Conservation (phyloP, 208 protist species). For the Porcisia hertigi region DNA sequence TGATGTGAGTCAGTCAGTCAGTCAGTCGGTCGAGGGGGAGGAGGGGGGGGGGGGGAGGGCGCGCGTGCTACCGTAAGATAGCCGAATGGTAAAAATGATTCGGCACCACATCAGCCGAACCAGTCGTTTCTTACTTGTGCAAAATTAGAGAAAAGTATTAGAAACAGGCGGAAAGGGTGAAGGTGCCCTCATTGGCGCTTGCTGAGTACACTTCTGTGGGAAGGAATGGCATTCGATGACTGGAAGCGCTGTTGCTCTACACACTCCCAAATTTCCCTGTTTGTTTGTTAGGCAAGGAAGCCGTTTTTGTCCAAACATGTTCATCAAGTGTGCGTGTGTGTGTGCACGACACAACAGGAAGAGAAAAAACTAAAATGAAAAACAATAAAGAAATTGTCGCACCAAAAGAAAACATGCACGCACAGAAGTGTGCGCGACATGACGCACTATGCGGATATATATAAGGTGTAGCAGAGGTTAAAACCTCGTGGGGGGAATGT, state of each 20-base stretch:
- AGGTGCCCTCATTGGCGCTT: too few relatives aligned
- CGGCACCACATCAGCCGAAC: neutral
- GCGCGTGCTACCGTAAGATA: neutral
- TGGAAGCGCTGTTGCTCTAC: too few relatives aligned
- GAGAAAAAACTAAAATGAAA: neutral
- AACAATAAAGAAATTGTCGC: neutral
- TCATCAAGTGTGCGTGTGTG: too few relatives aligned
- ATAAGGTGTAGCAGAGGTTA: neutral
- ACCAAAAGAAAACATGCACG: neutral
- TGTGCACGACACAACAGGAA: too few relatives aligned
- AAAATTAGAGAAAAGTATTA: neutral
- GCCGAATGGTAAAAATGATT: neutral
- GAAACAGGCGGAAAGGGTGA: neutral
- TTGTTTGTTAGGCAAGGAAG: too few relatives aligned
- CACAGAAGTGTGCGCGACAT: neutral
- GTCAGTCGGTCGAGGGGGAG: neutral
- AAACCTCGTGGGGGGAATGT: neutral
- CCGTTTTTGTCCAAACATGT: too few relatives aligned
- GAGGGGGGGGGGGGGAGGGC: neutral
- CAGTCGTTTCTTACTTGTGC: neutral
- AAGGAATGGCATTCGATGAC: neutral
- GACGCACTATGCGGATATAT: neutral
- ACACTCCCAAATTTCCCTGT: too few relatives aligned
- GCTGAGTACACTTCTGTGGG: neutral
- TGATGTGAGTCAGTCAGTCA: neutral